Evolutionary conservation across 257 asterid species (phyloP).

Genomic region (Penstemon barbatus): DNA sequence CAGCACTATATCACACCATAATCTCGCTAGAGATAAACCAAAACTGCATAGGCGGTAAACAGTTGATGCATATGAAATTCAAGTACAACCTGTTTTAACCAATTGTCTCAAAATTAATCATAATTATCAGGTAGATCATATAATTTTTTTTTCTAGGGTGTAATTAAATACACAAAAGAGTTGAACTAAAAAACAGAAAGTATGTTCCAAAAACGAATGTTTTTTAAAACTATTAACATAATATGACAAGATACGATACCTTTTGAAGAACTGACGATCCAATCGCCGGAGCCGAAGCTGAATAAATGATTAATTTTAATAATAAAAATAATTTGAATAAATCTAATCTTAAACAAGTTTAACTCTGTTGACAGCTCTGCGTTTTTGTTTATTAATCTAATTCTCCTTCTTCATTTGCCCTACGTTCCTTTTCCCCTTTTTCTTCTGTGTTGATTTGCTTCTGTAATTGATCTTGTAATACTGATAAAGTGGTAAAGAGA

Average conservation of each 20-base stretch:
- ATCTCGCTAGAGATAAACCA: slow-evolving; percentile 6
- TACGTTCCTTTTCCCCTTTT: too few species aligned
- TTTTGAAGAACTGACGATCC: slow-evolving; percentile 18
- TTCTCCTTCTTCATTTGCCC: too few species aligned
- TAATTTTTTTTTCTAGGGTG: too few species aligned
- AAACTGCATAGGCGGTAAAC: slow-evolving; percentile 2
- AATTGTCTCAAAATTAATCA: slow-evolving; percentile 6
- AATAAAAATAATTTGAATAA: too few species aligned
- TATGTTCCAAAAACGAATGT: neutral
- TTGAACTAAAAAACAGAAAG: slow-evolving; percentile 8
- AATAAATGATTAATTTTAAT: neutral
- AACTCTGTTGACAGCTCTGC: neutral
- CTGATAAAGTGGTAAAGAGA: neutral
- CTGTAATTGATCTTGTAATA: too few species aligned
- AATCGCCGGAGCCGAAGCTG: slow-evolving; percentile 33
- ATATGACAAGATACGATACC: slow-evolving; percentile 4
- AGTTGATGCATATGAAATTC: neutral
- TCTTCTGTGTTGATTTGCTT: too few species aligned
- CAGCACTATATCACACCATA: slow-evolving; percentile 10
- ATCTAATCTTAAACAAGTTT: neutral
- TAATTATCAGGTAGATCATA: slow-evolving; percentile 21
- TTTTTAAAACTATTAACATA: neutral
- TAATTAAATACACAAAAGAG: neutral
- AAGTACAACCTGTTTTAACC: neutral
- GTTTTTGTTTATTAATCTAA: too few species aligned